phyloP scores from a whole-genome alignment of 257 asterid genomes.

The Mitragyna speciosa region DNA sequence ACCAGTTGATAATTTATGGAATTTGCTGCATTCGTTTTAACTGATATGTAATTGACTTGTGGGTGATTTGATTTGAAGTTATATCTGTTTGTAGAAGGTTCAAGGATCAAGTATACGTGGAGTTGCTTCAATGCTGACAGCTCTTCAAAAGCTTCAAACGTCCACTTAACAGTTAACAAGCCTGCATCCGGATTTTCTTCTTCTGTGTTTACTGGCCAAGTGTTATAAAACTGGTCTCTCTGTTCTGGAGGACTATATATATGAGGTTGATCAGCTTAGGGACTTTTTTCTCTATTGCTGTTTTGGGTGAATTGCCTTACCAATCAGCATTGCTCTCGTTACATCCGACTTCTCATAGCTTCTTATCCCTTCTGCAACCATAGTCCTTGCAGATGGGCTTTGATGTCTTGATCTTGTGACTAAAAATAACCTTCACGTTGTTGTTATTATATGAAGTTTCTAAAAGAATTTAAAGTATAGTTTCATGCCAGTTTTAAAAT shows the following conservation, averaged over 20 bases:
- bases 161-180: constrained; percentile 81
- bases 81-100: constrained; percentile 76
- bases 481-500: not conserved
- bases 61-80: constrained; percentile 52
- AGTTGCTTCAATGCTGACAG: constrained; percentile 75
- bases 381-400: not conserved
- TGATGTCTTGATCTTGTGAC: not conserved
- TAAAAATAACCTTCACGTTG: not conserved
- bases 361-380: not conserved
- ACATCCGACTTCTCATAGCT: not conserved
- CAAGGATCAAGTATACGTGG: constrained; percentile 79
- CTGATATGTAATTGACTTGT: constrained; percentile 18
- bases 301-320: constrained; percentile 63
- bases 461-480: too few relatives aligned
- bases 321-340: not conserved
- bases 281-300: constrained; percentile 86
- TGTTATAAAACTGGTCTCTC: constrained; percentile 75
- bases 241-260: constrained; percentile 64
- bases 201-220: constrained; percentile 76
- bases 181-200: constrained; percentile 85
- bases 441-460: not conserved
- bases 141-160: constrained; percentile 64
- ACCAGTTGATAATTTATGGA: not conserved
- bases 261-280: constrained; percentile 86
- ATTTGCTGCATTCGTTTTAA: not conserved